Percentiles rank a stretch among this genome's conserved stretches.
Evolutionary conservation across 2,329 filamentous ascomycete species (phyloP).

Genomic region (Epichloe sibirici): DNA sequence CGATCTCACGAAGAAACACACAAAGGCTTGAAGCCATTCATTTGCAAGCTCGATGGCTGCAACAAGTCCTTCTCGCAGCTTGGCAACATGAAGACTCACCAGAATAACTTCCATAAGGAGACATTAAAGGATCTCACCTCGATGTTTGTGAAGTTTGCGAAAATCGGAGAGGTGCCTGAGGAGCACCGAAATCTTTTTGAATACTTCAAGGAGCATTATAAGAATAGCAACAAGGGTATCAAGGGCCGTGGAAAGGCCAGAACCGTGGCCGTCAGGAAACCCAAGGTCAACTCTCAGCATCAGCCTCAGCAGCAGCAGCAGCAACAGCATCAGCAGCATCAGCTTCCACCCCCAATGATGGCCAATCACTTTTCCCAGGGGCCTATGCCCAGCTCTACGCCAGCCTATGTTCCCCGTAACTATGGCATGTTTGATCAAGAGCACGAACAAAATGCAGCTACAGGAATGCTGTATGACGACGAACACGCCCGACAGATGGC

Average conservation of each 20-base stretch:
- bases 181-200: constrained; percentile 66
- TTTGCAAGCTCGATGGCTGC: constrained; percentile 72
- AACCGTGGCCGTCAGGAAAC: constrained; percentile 37
- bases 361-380: constrained; percentile 12
- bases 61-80: constrained; percentile 81
- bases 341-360: constrained; percentile 15
- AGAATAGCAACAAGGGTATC: constrained; percentile 97
- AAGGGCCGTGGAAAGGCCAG: constrained; percentile 87
- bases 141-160: constrained; percentile 56
- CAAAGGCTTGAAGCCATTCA: constrained; percentile 62
- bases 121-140: constrained; percentile 57
- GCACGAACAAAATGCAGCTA: constrained; percentile 17
- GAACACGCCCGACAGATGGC: constrained; percentile 27
- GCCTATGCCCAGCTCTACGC: constrained; percentile 17
- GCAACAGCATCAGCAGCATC: background rate
- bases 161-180: constrained; percentile 43
- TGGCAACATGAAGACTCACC: constrained; percentile 90
- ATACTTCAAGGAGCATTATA: constrained; percentile 82
- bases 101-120: constrained; percentile 84
- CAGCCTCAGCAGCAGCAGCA: background rate
- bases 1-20: constrained; percentile 76
- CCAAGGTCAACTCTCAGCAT: constrained; percentile 13
- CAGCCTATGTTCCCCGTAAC: constrained; percentile 18
- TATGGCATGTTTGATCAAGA: constrained; percentile 37
- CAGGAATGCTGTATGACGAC: constrained; percentile 32